These are phyloP conservation scores for Lachancea fermentati DNA, from an alignment of 805 yeast genomes.

Conservation along the genomic window DNA sequence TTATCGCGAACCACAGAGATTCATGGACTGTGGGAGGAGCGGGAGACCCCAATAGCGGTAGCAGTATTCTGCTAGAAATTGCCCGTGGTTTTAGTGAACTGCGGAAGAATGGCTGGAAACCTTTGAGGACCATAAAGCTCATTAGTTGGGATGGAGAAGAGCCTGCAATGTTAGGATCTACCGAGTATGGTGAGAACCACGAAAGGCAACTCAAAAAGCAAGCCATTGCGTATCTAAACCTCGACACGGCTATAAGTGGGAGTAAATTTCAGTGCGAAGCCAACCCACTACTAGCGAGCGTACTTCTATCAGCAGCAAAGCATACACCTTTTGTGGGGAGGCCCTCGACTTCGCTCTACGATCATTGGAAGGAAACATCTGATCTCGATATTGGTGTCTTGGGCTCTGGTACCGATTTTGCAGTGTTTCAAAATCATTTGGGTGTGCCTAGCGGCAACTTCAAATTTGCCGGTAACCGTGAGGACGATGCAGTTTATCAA, in stretches of 20 bases:
- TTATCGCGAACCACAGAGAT: constrained; percentile 55
- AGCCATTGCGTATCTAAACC: constrained; percentile 49
- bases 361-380: constrained; percentile 40
- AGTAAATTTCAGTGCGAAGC: constrained; percentile 41
- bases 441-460: constrained; percentile 60
- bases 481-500: constrained; percentile 40
- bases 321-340: constrained; percentile 39
- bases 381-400: constrained; percentile 37
- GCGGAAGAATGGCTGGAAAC: constrained; percentile 56
- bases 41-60: constrained; percentile 47
- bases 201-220: constrained; percentile 39
- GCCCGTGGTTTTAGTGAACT: constrained; percentile 46
- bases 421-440: constrained; percentile 57
- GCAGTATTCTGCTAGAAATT: constrained; percentile 45
- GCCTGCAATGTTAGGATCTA: constrained; percentile 66
- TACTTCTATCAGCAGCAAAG: constrained; percentile 42
- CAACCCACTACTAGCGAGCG: constrained; percentile 50
- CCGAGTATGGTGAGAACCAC: constrained; percentile 69
- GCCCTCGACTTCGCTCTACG: constrained; percentile 38
- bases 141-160: constrained; percentile 84
- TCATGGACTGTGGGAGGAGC: constrained; percentile 45
- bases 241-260: constrained; percentile 51
- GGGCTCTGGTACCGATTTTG: constrained; percentile 50
- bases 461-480: constrained; percentile 35
- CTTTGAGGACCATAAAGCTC: constrained; percentile 60